Evolutionary conservation across 2,329 filamentous ascomycete species (phyloP), one percentile per base, ranked within the genome.

Genomic region (Neonectria magnoliae): DNA sequence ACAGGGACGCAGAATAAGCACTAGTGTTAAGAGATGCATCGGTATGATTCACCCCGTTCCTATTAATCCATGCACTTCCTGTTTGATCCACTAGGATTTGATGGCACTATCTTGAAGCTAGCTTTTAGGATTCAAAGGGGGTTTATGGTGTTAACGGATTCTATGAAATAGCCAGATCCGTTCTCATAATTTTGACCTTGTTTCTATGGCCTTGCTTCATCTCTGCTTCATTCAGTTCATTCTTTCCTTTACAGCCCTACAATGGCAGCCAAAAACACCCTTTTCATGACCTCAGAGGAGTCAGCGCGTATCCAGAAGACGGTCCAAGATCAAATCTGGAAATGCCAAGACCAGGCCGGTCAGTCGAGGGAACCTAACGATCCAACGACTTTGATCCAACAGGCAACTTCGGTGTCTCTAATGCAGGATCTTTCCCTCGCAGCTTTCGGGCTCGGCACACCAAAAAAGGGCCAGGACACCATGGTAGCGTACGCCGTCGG

Each of bases 201-300:
- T 22, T 1, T 20, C 11, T 29, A n/a, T 14, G 9, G 14, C 1
- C 31, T 25, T 13, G 2, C 22, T 36, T 22, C 18, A 2, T 13
- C 10, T 7, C 9, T 36, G 16, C 3, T 41, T 11, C 31, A 16
- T 52, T 8, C 22, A n/a, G 9, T 36, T 31, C 10, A 4, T 22
- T 4, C 13, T n/a, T 10, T 25, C 4, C 11, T 11, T 6, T 41
- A 20, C 41, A 13, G 11, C 41, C 5, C 2, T 36, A 22, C 11
- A 2, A 76, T 76, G 74, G 14, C 64, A 14, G 51, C 62, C 51
- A 68, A 62, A 11, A 70, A 71, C 31, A 80, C 75, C 1, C 64
- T 80, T 18, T 78, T 76, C 44, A 70, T 80, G 64, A 76, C 77
- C 1, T 67, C 67, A 0, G 67, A 74, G 22, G 78, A 79, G 56